phyloP scores from a whole-genome alignment of 2,329 filamentous ascomycete species.

The Byssochlamys sp. region DNA sequence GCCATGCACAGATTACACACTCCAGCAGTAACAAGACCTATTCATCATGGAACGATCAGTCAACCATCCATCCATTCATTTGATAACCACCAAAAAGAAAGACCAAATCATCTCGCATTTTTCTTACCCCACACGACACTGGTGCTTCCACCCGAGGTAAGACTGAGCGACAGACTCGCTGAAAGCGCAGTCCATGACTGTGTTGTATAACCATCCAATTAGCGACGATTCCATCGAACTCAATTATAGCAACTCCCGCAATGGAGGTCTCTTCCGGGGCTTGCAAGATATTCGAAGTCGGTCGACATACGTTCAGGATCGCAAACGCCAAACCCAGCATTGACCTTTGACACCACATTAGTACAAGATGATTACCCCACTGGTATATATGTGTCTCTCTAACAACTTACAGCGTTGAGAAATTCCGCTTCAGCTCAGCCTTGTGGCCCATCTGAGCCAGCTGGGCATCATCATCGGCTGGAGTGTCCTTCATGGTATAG shows the following conservation, averaged over 20 bases:
- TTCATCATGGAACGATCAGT: neutral
- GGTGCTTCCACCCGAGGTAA: conserved; percentile 62
- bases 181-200: conserved; percentile 53
- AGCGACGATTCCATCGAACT: neutral
- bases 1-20: conserved; percentile 62
- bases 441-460: conserved; percentile 50
- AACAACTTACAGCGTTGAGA: conserved; percentile 38
- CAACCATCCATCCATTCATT: neutral
- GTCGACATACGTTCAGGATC: conserved; percentile 43
- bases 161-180: conserved; percentile 48
- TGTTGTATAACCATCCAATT: conserved; percentile 1
- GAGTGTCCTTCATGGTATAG: conserved; percentile 9
- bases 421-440: conserved; percentile 50
- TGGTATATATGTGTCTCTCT: neutral
- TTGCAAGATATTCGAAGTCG: neutral
- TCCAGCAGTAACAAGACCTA: conserved; percentile 47
- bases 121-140: conserved; percentile 63
- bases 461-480: conserved; percentile 38
- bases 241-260: neutral
- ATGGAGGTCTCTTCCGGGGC: neutral
- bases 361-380: neutral
- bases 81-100: neutral
- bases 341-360: conserved; percentile 22
- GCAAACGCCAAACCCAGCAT: conserved; percentile 56
- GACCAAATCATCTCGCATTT: neutral